Conservation (phyloP, 2,329 filamentous ascomycete genomes). For the Volutella citrinella region DNA sequence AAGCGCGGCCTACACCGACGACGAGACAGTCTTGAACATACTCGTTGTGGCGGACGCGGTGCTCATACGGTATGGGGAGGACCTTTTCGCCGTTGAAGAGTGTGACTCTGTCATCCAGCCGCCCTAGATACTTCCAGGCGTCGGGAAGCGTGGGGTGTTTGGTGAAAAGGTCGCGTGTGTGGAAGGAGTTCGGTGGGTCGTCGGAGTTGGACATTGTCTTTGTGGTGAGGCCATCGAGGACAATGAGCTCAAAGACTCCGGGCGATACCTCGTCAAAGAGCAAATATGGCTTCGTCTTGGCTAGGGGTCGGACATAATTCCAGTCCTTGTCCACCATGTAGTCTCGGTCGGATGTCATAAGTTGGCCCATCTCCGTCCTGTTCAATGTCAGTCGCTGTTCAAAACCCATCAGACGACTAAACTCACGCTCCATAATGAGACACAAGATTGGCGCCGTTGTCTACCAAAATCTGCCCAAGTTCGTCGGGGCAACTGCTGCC, state of each 20-base stretch:
- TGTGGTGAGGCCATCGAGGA: constrained; percentile 35
- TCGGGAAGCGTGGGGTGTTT: constrained; percentile 38
- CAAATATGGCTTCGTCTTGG: constrained; percentile 18
- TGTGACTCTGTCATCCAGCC: constrained; percentile 43
- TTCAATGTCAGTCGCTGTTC: not conserved
- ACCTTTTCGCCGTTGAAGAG: constrained; percentile 49
- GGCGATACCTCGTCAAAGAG: constrained; percentile 27
- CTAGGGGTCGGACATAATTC: constrained; percentile 32
- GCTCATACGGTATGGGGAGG: constrained; percentile 46
- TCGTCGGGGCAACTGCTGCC: constrained; percentile 59
- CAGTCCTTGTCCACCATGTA: constrained; percentile 22
- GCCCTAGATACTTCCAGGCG: constrained; percentile 43
- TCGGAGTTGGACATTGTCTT: constrained; percentile 34
- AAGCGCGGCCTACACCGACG: constrained; percentile 51
- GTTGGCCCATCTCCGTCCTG: constrained; percentile 25
- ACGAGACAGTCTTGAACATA: constrained; percentile 55
- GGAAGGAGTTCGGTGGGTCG: constrained; percentile 42
- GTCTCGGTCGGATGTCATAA: constrained; percentile 25
- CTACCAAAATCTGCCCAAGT: constrained; percentile 51
- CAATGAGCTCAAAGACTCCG: constrained; percentile 34
- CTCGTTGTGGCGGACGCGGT: constrained; percentile 48
- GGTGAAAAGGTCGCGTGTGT: constrained; percentile 42
- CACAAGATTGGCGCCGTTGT: constrained; percentile 51
- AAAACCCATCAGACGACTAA: too few relatives aligned
- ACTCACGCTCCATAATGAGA: constrained; percentile 55